Conservation (phyloP, 768 basidiomycete genomes). For the Chalciporus piperatus region DNA sequence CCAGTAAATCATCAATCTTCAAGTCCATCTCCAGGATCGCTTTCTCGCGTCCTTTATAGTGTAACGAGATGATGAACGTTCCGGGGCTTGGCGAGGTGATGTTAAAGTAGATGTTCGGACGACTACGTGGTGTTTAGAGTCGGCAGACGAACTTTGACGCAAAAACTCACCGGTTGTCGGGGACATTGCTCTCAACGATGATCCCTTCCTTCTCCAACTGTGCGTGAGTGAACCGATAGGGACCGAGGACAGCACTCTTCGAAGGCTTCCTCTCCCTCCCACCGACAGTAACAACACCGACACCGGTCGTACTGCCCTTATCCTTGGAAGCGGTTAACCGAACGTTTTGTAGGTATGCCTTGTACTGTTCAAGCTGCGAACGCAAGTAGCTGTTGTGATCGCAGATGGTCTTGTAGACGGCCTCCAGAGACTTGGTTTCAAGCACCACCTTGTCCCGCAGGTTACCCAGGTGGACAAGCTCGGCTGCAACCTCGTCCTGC, state of each 20-base stretch:
- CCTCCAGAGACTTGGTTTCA: slow-evolving; percentile 90
- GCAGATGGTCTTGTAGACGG: slow-evolving; percentile 98
- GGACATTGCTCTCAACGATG: slow-evolving; percentile 98
- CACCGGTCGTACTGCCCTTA: slow-evolving; percentile 81
- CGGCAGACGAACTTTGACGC: neutral
- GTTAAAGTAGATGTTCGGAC: slow-evolving; percentile 98
- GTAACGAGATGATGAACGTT: slow-evolving; percentile 97
- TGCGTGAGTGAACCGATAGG: slow-evolving; percentile 96
- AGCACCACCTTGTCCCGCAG: slow-evolving; percentile 91
- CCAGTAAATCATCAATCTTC: slow-evolving; percentile 95
- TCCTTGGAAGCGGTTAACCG: slow-evolving; percentile 85
- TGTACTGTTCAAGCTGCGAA: slow-evolving; percentile 97
- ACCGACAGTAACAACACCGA: slow-evolving; percentile 92
- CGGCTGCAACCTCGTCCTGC: slow-evolving; percentile 95
- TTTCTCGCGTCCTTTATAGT: slow-evolving; percentile 98
- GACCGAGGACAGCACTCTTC: slow-evolving; percentile 86
- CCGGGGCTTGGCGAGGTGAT: slow-evolving; percentile 97
- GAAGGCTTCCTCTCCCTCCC: slow-evolving; percentile 95
- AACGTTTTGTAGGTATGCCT: slow-evolving; percentile 98
- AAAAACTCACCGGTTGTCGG: slow-evolving; percentile 81
- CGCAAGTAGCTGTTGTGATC: slow-evolving; percentile 99
- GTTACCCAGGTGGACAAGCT: slow-evolving; percentile 95
- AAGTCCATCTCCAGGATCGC: slow-evolving; percentile 99
- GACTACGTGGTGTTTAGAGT: slow-evolving; percentile 45
- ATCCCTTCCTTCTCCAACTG: slow-evolving; percentile 99